phyloP scores from a whole-genome alignment of 192 early-diverging fungal genomes.

The Dimargaris xerosporica region DNA sequence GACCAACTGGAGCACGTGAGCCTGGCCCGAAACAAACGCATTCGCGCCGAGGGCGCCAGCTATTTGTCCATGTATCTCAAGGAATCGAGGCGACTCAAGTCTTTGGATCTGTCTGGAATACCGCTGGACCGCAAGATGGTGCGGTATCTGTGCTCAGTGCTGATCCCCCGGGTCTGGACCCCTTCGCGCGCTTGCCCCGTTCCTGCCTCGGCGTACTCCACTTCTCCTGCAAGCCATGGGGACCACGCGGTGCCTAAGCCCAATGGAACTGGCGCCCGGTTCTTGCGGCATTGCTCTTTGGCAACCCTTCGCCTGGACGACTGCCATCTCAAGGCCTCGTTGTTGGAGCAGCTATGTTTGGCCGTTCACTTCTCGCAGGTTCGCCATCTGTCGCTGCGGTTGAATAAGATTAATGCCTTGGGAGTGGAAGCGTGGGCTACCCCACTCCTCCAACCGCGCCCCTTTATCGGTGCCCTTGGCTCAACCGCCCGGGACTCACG shows the following conservation, averaged over 20 bases:
- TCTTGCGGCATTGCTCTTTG: constrained; percentile 13
- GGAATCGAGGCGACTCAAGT: constrained; percentile 46
- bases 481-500: constrained; percentile 11
- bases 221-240: neutral
- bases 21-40: constrained; percentile 47
- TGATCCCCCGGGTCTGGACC: constrained; percentile 17
- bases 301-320: constrained; percentile 32
- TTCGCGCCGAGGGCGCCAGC: constrained; percentile 57
- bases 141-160: constrained; percentile 47
- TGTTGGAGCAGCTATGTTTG: constrained; percentile 29
- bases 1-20: constrained; percentile 48
- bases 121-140: constrained; percentile 51
- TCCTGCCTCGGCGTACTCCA: too few relatives aligned
- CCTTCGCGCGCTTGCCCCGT: neutral
- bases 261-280: neutral
- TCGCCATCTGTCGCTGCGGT: constrained; percentile 15
- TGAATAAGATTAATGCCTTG: constrained; percentile 9
- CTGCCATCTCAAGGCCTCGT: constrained; percentile 28
- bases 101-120: constrained; percentile 54
- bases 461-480: constrained; percentile 6
- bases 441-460: neutral
- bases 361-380: constrained; percentile 21
- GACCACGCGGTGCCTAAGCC: neutral
- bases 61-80: constrained; percentile 59
- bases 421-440: neutral